Conservation (phyloP, 2,329 filamentous ascomycete species). For the Westerdykella aurantiaca region DNA sequence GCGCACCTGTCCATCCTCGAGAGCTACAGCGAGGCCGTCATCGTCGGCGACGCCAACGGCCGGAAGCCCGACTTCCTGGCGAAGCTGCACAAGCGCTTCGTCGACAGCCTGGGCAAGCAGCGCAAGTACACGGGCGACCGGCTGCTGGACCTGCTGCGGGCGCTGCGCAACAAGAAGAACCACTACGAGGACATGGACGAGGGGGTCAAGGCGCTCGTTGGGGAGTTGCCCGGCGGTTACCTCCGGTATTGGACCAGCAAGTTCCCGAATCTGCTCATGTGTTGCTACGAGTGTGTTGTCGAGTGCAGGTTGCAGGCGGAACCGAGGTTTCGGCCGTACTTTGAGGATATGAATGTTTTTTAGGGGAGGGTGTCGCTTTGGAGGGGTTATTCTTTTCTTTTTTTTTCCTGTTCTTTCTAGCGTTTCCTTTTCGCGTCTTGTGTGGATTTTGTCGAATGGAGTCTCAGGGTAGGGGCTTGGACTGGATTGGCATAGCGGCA, state of each 20-base stretch:
- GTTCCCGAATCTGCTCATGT: slow-evolving; percentile 73
- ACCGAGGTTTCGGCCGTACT: slow-evolving; percentile 69
- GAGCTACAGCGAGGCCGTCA: slow-evolving; percentile 41
- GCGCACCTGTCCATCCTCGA: slow-evolving; percentile 57
- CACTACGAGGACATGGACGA: slow-evolving; percentile 97
- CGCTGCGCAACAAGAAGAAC: slow-evolving; percentile 91
- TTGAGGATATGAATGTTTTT: slow-evolving; percentile 28
- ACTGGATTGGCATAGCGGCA: no score
- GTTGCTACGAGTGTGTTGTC: slow-evolving; percentile 69
- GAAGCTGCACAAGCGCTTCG: slow-evolving; percentile 70
- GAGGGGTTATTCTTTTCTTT: no score
- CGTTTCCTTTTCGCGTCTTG: no score
- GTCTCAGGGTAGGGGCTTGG: no score
- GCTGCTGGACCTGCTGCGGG: slow-evolving; percentile 80
- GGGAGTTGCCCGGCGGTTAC: slow-evolving; percentile 72
- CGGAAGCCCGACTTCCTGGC: slow-evolving; percentile 69
- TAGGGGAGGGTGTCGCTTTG: no score
- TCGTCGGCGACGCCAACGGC: slow-evolving; percentile 42
- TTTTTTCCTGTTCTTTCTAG: no score
- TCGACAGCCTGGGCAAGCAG: slow-evolving; percentile 87
- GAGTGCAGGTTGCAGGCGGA: slow-evolving; percentile 58
- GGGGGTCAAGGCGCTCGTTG: slow-evolving; percentile 66
- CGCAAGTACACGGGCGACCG: slow-evolving; percentile 84
- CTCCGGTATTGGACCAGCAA: slow-evolving; percentile 73
- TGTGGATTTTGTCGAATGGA: no score